phyloP scores from a whole-genome alignment of 495 filamentous ascomycete species.

The Pyronema omphalodes region DNA sequence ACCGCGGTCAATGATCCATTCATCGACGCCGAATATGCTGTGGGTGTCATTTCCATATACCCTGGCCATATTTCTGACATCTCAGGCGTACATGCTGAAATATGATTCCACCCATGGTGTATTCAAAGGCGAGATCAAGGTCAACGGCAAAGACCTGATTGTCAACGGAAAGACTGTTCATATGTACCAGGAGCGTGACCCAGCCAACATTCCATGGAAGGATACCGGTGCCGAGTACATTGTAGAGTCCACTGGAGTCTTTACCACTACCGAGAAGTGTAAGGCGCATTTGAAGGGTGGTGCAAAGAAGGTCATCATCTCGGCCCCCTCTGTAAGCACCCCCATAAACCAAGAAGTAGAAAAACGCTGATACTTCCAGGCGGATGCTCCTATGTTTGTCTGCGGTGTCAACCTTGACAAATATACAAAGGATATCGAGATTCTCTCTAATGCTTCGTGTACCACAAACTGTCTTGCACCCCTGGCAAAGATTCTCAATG shows the following conservation, averaged over 20 bases:
- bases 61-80: background rate
- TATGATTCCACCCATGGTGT: conserved; percentile 91
- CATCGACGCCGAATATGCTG: conserved; percentile 94
- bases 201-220: conserved; percentile 76
- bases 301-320: conserved; percentile 73
- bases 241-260: conserved; percentile 97
- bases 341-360: background rate
- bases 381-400: conserved; percentile 98
- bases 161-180: conserved; percentile 90
- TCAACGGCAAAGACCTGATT: conserved; percentile 45
- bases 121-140: conserved; percentile 79
- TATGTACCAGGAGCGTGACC: conserved; percentile 91
- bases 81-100: conserved; percentile 94
- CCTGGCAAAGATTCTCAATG: conserved; percentile 95
- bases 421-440: conserved; percentile 70
- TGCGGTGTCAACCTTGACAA: conserved; percentile 94
- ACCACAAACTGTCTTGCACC: conserved; percentile 99
- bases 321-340: background rate
- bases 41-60: conserved; percentile 34
- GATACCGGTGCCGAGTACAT: conserved; percentile 84
- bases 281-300: conserved; percentile 90
- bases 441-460: conserved; percentile 98
- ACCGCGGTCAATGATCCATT: conserved; percentile 98
- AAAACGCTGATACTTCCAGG: conserved; percentile 22
- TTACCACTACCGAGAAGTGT: conserved; percentile 97